Evolutionary conservation across 176 grass and related monocot genomes (phyloP).

Genomic region (Eleusine coracana): DNA sequence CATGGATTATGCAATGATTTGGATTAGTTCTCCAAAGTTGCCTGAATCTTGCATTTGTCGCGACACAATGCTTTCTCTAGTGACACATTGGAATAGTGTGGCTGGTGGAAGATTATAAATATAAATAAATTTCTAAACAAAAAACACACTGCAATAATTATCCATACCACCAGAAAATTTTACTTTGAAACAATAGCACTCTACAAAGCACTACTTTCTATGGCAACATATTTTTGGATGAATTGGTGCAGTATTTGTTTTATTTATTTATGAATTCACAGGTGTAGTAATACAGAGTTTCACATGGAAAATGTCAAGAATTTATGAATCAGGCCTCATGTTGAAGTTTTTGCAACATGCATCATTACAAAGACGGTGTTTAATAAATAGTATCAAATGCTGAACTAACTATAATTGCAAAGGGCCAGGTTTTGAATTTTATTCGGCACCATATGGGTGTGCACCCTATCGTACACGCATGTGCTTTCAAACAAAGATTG

Average conservation of each 20-base stretch:
- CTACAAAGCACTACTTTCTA: neutral
- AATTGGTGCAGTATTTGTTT: neutral
- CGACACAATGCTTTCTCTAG: neutral
- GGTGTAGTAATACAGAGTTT: neutral
- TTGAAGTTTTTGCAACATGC: neutral
- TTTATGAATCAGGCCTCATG: neutral
- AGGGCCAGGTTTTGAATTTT: neutral
- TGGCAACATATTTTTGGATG: neutral
- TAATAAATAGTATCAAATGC: neutral
- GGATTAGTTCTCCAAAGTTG: neutral
- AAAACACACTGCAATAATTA: neutral
- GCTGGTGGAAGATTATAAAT: neutral
- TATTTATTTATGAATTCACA: neutral
- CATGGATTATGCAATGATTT: neutral
- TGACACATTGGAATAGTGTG: neutral
- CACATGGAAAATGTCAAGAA: neutral
- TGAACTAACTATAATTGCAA: neutral
- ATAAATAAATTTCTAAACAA: neutral
- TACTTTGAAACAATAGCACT: neutral
- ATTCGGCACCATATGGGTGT: neutral
- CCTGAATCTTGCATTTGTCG: neutral
- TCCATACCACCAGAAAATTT: neutral
- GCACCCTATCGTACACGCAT: neutral
- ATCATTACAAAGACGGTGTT: constrained; percentile 15
- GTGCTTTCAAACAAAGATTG: neutral